Conservation (phyloP, 2,329 filamentous ascomycete genomes). For the Beauveria bassiana region DNA sequence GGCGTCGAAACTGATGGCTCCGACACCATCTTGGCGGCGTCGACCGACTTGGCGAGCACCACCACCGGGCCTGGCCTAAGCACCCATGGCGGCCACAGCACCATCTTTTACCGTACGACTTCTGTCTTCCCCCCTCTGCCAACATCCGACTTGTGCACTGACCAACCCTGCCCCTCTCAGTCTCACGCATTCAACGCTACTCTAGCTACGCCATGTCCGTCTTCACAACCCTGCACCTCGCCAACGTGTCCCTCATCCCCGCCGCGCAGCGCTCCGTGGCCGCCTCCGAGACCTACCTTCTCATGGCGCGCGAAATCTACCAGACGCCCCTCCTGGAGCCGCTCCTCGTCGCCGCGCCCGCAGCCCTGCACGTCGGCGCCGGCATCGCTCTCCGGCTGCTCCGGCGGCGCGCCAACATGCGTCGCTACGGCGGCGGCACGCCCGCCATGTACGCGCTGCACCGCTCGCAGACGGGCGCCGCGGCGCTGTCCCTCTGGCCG, state of each 20-base stretch:
- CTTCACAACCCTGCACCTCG: conserved; percentile 69
- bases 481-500: conserved; percentile 54
- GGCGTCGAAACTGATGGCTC: conserved; percentile 25
- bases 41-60: conserved; percentile 27
- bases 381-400: conserved; percentile 72
- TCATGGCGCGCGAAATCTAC: conserved; percentile 87
- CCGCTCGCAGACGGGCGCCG: conserved; percentile 23
- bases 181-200: conserved; percentile 75
- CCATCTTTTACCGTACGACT: conserved; percentile 66
- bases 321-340: conserved; percentile 77
- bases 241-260: conserved; percentile 76
- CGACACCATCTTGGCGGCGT: conserved; percentile 16
- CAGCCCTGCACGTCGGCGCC: conserved; percentile 67
- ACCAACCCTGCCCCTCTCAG: conserved; percentile 29
- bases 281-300: conserved; percentile 74
- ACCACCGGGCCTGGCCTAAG: conserved; percentile 50
- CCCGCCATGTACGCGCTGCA: conserved; percentile 38
- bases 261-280: conserved; percentile 64
- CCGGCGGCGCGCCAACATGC: conserved; percentile 61
- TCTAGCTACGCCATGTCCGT: conserved; percentile 77
- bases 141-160: not conserved
- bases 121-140: not conserved
- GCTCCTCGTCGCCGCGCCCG: conserved; percentile 66
- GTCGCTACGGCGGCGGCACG: conserved; percentile 66
- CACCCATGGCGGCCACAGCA: conserved; percentile 54